Evolutionary conservation across 257 asterid species (phyloP).

Genomic region (Eucommia ulmoides): DNA sequence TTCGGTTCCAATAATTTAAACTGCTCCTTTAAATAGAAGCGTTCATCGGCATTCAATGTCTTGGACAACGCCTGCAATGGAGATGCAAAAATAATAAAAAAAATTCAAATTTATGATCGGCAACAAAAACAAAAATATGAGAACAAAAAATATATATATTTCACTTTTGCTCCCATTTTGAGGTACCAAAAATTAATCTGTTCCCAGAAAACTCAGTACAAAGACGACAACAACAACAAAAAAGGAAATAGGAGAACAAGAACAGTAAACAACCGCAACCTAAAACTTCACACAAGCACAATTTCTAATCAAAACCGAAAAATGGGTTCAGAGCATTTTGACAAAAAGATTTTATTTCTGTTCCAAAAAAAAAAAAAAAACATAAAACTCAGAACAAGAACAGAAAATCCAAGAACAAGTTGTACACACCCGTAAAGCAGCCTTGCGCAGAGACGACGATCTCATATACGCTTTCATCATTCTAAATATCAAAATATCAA

Average conservation of each 20-base stretch:
- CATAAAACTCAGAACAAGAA: not conserved
- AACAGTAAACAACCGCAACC: not conserved
- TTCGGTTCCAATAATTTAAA: conserved; percentile 55
- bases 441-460: conserved; percentile 58
- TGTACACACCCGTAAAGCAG: conserved; percentile 58
- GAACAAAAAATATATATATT: not conserved
- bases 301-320: not conserved
- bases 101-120: not conserved
- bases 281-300: not conserved
- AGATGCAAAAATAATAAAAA: conserved; percentile 8
- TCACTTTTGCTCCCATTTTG: too few species aligned
- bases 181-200: too few species aligned
- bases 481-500: conserved; percentile 41
- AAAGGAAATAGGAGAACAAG: not conserved
- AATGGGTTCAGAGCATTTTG: not conserved
- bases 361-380: not conserved
- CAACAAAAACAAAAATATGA: not conserved
- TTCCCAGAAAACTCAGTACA: not conserved
- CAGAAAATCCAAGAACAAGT: not conserved
- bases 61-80: conserved; percentile 63
- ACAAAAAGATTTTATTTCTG: not conserved
- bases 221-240: not conserved
- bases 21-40: conserved; percentile 63
- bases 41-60: conserved; percentile 59
- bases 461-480: conserved; percentile 56